Percentiles rank a stretch among this genome's conserved stretches.
Conservation (phyloP, 2,329 filamentous ascomycete species). For the Pleoardoris graminearum region DNA sequence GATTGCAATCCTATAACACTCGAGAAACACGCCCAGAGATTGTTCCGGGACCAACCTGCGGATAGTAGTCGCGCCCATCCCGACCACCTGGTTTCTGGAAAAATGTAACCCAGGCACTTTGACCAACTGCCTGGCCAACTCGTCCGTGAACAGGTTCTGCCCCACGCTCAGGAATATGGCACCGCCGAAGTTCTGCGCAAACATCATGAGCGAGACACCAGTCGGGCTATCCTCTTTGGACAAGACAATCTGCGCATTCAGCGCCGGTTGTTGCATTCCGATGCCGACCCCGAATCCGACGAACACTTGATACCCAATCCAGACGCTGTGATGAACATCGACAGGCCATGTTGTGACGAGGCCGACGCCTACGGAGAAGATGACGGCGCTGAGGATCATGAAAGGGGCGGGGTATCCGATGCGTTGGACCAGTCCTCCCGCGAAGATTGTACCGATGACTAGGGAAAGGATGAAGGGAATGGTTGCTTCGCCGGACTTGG, state of each 20-base stretch:
- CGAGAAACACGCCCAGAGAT: slow-evolving; percentile 4
- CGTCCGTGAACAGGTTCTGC: slow-evolving; percentile 43
- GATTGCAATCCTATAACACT: slow-evolving; percentile 14
- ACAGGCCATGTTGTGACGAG: slow-evolving; percentile 47
- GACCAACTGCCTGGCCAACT: slow-evolving; percentile 23
- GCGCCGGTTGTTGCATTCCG: slow-evolving; percentile 48
- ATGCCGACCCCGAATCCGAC: slow-evolving; percentile 46
- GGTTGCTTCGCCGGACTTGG: slow-evolving; percentile 30
- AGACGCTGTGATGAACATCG: slow-evolving; percentile 29
- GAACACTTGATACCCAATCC: slow-evolving; percentile 40
- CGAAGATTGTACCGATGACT: slow-evolving; percentile 25
- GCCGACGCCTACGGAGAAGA: slow-evolving; percentile 48
- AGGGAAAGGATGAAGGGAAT: slow-evolving; percentile 29
- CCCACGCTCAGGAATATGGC: slow-evolving; percentile 51
- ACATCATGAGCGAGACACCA: slow-evolving; percentile 45
- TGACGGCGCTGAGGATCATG: slow-evolving; percentile 41
- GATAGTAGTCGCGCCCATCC: slow-evolving; percentile 22
- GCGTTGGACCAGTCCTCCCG: slow-evolving; percentile 41
- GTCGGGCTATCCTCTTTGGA: slow-evolving; percentile 43
- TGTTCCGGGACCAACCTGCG: slow-evolving; percentile 15
- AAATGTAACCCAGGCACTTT: slow-evolving; percentile 25
- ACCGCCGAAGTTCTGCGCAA: slow-evolving; percentile 52
- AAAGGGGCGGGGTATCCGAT: slow-evolving; percentile 52
- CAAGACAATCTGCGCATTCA: slow-evolving; percentile 48
- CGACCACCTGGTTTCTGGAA: slow-evolving; percentile 12